Evolutionary conservation across 805 yeast genomes (phyloP).

Genomic region (Barnettozyma siamensis): DNA sequence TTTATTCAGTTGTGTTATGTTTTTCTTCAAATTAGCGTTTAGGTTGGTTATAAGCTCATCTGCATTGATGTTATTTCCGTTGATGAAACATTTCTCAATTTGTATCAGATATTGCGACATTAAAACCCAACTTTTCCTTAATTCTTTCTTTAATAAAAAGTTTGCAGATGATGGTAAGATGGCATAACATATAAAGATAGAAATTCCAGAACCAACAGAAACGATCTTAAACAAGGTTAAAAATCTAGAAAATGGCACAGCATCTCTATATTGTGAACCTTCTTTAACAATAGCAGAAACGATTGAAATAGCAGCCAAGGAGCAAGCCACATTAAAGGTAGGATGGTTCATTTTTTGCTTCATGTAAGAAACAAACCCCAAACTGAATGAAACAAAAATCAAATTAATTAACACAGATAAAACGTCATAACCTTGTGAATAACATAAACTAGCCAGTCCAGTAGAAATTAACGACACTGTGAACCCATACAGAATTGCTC

Average conservation of each 20-base stretch:
- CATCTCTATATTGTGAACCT: slow-evolving; percentile 55
- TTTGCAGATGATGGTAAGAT: slow-evolving; percentile 62
- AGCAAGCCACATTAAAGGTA: slow-evolving; percentile 77
- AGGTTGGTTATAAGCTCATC: slow-evolving; percentile 29
- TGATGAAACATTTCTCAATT: slow-evolving; percentile 43
- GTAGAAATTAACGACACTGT: slow-evolving; percentile 48
- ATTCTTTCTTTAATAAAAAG: slow-evolving; percentile 34
- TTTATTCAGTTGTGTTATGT: slow-evolving; percentile 33
- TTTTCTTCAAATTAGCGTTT: slow-evolving; percentile 35
- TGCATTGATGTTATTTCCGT: slow-evolving; percentile 35
- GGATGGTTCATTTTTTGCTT: slow-evolving; percentile 62
- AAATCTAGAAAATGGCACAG: slow-evolving; percentile 50
- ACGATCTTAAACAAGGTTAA: slow-evolving; percentile 53
- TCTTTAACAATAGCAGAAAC: slow-evolving; percentile 71
- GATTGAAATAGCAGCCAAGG: slow-evolving; percentile 65
- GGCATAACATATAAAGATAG: slow-evolving; percentile 55
- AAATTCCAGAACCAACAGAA: slow-evolving; percentile 50
- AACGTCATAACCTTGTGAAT: slow-evolving; percentile 39
- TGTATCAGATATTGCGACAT: slow-evolving; percentile 45
- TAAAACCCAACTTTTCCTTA: slow-evolving; percentile 46
- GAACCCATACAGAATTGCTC: slow-evolving; percentile 50
- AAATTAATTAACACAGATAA: slow-evolving; percentile 50
- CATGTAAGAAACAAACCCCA: slow-evolving; percentile 63
- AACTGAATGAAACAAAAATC: slow-evolving; percentile 43
- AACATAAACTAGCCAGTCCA: slow-evolving; percentile 41